These are phyloP conservation scores for Puccinia horiana DNA, from an alignment of 1,284 basidiomycete species.

Conservation along the genomic window DNA sequence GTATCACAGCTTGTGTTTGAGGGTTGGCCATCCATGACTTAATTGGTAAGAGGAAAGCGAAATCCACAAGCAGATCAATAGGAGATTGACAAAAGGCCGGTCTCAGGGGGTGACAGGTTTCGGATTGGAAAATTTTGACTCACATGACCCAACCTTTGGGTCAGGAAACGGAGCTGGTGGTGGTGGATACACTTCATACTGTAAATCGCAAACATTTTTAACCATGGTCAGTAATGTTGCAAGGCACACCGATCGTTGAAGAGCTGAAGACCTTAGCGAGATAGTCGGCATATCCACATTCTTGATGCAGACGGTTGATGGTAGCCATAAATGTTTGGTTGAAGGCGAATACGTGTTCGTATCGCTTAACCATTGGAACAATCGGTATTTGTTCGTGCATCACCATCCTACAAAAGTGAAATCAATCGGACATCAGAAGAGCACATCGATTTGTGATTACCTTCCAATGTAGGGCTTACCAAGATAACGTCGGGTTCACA, in stretches of 20 bases:
- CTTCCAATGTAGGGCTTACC: not conserved
- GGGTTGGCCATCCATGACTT: not conserved
- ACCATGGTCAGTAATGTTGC: not conserved
- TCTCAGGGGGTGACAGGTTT: not conserved
- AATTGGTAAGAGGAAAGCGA: not conserved
- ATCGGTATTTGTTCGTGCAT: constrained; percentile 29
- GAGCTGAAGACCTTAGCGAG: constrained; percentile 15
- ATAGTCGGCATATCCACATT: constrained; percentile 49
- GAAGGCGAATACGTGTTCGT: constrained; percentile 38
- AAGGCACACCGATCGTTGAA: not conserved
- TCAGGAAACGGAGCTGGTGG: constrained; percentile 33
- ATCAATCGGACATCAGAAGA: not conserved
- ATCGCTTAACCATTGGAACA: constrained; percentile 40
- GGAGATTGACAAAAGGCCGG: not conserved
- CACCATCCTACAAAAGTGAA: constrained; percentile 4
- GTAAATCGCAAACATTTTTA: no score
- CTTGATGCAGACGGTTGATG: constrained; percentile 25
- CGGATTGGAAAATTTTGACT: not conserved
- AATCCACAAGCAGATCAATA: not conserved
- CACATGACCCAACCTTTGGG: constrained; percentile 25
- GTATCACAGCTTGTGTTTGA: constrained; percentile 25
- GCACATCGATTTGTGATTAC: not conserved
- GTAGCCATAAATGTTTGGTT: constrained; percentile 31
- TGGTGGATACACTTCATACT: constrained; percentile 44
- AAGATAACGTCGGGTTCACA: constrained; percentile 30